Conservation (phyloP, 2,329 filamentous ascomycete species). For the Epicoccum sorghinum region DNA sequence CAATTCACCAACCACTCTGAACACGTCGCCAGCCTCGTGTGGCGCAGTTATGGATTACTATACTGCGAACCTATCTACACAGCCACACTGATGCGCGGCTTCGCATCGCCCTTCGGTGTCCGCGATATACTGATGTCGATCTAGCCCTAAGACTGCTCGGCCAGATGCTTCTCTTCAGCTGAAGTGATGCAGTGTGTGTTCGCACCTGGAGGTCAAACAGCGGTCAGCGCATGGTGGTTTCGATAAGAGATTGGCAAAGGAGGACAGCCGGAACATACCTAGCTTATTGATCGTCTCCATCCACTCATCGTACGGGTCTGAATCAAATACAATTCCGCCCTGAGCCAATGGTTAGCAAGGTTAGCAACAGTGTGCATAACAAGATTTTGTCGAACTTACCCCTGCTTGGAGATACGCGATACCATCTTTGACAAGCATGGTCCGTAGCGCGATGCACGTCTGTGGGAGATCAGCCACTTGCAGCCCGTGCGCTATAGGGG, state of each 20-base stretch:
- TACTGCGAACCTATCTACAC: conserved; percentile 21
- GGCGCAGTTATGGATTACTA: conserved; percentile 20
- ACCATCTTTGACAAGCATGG: conserved; percentile 92
- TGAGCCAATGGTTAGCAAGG: conserved; percentile 21
- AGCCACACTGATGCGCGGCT: conserved; percentile 38
- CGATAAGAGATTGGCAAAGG: neutral
- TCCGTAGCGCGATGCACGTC: conserved; percentile 76
- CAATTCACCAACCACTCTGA: conserved; percentile 3
- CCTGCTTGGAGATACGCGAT: conserved; percentile 88
- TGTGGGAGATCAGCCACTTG: conserved; percentile 36
- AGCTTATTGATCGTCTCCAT: conserved; percentile 98
- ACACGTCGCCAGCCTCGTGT: conserved; percentile 21
- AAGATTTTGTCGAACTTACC: conserved; percentile 60
- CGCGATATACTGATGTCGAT: conserved; percentile 11
- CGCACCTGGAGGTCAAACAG: conserved; percentile 52
- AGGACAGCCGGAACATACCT: conserved; percentile 49
- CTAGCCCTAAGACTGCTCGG: conserved; percentile 48
- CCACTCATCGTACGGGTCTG: conserved; percentile 88
- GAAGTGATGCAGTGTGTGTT: conserved; percentile 88
- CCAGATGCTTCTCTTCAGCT: conserved; percentile 74
- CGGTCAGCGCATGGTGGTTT: conserved; percentile 27
- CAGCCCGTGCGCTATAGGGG: conserved; percentile 17
- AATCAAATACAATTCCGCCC: conserved; percentile 63
- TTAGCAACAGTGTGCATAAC: conserved; percentile 25
- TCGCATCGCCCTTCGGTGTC: conserved; percentile 19